Base-by-base conservation (phyloP, 257 asterid species). In the Paulownia fortunei region DNA sequence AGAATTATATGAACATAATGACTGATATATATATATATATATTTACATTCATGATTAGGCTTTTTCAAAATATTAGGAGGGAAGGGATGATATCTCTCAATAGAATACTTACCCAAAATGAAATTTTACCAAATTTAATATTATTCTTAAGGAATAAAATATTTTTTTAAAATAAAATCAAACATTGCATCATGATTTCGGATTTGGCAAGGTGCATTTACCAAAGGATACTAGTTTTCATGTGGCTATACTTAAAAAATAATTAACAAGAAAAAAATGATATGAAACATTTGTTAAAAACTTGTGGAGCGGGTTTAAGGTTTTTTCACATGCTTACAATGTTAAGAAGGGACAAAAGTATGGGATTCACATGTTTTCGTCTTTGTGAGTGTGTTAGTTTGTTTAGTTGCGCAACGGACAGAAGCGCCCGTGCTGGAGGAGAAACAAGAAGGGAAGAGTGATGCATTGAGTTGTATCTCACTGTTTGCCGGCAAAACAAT, bases 401-500 rank as follows among this genome's bases (percentile, higher is more conserved):
- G 59, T 52, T 52, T 19, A 36, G 23, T 54, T 65, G 21, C 1
- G 51, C 39, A 44, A 63, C 24, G 13, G 51, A 34, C 19, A 47
- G 4, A 26, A 30, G 13, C 55, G 36, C 65, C 63, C 11, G 8
- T 32, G 66, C 37, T 61, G 37, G 34, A 21, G 34, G 23, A 23
- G 11, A 26, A 23, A 59, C 30, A 73, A 74, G 36, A 21, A 5
- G 8, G 30, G 9, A n/a, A 62, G n/a, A n/a, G n/a, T n/a, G n/a
- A n/a, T n/a, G n/a, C n/a, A n/a, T n/a, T 37, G 51, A 37, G 9
- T 62, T 34, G 42, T 6, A 5, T 47, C 39, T 32, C 79, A 73
- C 36, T 55, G 71, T 73, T 39, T 72, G 69, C 73, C 74, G 70
- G 56, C 72, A 21, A 64, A 44, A 74, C 71, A 73, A 59, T 73